Conservation (phyloP, 2,329 filamentous ascomycete species). For the Aureobasidium musti region DNA sequence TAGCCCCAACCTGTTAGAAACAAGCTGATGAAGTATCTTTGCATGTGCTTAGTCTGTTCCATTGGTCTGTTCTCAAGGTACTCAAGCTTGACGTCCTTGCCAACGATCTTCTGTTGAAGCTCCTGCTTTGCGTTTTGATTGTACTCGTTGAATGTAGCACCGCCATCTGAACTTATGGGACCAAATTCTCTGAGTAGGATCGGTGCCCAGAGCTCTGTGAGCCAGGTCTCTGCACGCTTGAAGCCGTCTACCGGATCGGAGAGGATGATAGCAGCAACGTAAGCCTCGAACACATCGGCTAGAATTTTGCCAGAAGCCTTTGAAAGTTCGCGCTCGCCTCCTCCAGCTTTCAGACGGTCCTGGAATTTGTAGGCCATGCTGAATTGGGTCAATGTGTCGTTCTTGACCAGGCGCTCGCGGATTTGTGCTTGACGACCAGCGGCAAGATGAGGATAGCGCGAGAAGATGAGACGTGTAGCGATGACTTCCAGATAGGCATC, state of each 20-base stretch:
- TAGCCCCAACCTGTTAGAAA: constrained; percentile 71
- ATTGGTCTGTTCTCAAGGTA: constrained; percentile 30
- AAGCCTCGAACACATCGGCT: constrained; percentile 89
- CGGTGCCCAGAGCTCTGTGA: constrained; percentile 72
- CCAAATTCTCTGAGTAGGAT: constrained; percentile 51
- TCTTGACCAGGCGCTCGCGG: constrained; percentile 77
- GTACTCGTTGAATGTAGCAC: constrained; percentile 16
- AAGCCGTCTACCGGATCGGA: constrained; percentile 67
- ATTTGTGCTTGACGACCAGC: constrained; percentile 73
- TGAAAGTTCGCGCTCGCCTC: constrained; percentile 43
- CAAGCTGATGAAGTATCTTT: constrained; percentile 61
- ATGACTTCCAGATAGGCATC: constrained; percentile 83
- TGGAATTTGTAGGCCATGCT: constrained; percentile 71
- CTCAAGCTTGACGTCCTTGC: constrained; percentile 23
- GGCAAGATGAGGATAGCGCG: constrained; percentile 65
- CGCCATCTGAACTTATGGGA: not conserved
- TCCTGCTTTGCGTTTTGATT: constrained; percentile 29
- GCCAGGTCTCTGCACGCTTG: constrained; percentile 64
- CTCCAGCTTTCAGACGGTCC: constrained; percentile 58
- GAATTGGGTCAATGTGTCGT: constrained; percentile 72
- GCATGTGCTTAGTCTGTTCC: constrained; percentile 50
- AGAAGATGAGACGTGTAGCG: constrained; percentile 72
- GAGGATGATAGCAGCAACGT: constrained; percentile 75
- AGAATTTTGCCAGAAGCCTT: constrained; percentile 70
- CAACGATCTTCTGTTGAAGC: constrained; percentile 25